Evolutionary conservation across 176 grass and related monocot genomes (phyloP), one percentile per base, ranked within the genome.

Genomic region (Rhynchospora breviuscula): DNA sequence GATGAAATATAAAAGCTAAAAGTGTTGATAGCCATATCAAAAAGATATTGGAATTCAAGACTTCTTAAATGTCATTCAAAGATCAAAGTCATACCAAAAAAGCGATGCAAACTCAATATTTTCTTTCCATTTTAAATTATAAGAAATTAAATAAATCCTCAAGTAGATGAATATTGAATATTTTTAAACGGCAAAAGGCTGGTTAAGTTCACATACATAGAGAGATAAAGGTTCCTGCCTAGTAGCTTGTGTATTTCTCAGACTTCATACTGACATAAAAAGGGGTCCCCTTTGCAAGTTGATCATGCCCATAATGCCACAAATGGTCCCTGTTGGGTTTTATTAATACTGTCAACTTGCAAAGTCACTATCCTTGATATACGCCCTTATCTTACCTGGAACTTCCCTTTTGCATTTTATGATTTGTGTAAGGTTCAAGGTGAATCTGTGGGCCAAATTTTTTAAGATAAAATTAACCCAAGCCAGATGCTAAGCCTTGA

Each of bases 231-330:
- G 29, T 61, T 40, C 31, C 29, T 44, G 15, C 60, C 59, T 61
- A 3, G 66, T n/a, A 56, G 12, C 18, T 35, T 57, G 60, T 60
- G 59, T 60, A 44, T 59, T 44, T 80, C 56, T 17, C 26, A 63
- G 43, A 67, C 61, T 48, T 67, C 12, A 65, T 67, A 77, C 23
- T 78, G 80, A 66, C 40, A 82, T 31, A 53, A 60, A 33, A 76
- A 47, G 25, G 4, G 63, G 80, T 82, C 80, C 60, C 45, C 59
- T 82, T 82, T 13, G 47, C 80, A 82, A 82, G 80, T 82, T 67
- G 80, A 67, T 82, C 11, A 65, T 29, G 62, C 59, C 80, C 80
- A 82, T 82, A 48, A 82, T 67, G 46, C 40, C 61, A 67, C 80
- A 82, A 67, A 82, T 82, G 80, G 62, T 53, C 80, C 80, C 80